These are phyloP conservation scores for Talaromyces trachyspermus DNA, from an alignment of 495 filamentous ascomycete genomes.

Conservation along the genomic window DNA sequence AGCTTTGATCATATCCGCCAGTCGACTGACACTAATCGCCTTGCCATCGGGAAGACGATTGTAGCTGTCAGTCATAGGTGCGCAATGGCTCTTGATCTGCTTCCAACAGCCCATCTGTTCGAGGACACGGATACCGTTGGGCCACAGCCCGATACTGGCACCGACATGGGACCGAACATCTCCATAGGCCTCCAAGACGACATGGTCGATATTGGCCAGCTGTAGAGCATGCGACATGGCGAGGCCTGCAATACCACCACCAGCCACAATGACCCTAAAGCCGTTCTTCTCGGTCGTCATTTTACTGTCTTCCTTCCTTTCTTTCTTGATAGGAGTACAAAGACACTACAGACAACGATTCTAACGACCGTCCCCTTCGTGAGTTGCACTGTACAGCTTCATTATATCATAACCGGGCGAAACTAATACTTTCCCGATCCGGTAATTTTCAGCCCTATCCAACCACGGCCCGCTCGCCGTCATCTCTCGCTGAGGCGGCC, in stretches of 20 bases:
- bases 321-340: too few species aligned
- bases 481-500: too few species aligned
- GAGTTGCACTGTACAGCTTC: too few species aligned
- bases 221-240: slow-evolving; percentile 38
- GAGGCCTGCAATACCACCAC: slow-evolving; percentile 43
- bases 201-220: slow-evolving; percentile 36
- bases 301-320: too few species aligned
- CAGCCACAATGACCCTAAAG: slow-evolving; percentile 39
- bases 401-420: too few species aligned
- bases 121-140: slow-evolving; percentile 31
- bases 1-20: background rate
- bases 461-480: too few species aligned
- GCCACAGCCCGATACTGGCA: slow-evolving; percentile 27
- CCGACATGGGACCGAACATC: slow-evolving; percentile 33
- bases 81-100: background rate
- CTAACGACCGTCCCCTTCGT: too few species aligned
- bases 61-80: background rate
- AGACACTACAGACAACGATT: too few species aligned
- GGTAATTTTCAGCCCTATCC: too few species aligned
- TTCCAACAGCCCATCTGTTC: slow-evolving; percentile 31
- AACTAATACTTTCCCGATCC: too few species aligned
- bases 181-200: slow-evolving; percentile 37
- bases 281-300: background rate
- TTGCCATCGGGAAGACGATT: background rate
- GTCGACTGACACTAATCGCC: background rate